Evolutionary conservation across 768 basidiomycete species (phyloP).

Genomic region (Phlegmacium glaucopus): DNA sequence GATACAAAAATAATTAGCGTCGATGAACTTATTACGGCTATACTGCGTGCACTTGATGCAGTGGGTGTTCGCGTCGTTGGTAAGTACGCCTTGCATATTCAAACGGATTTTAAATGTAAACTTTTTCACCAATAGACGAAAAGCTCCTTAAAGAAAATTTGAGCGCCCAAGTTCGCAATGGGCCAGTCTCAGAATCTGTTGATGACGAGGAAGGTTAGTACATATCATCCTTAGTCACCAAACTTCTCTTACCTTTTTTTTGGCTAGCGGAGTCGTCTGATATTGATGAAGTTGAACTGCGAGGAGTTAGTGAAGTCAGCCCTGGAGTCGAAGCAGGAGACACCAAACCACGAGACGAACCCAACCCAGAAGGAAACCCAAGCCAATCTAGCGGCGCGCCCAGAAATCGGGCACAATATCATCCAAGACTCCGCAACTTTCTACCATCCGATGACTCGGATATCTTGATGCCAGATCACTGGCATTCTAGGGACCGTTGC

Average conservation of each 20-base stretch:
- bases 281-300: background rate
- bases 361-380: no score
- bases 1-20: background rate
- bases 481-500: background rate
- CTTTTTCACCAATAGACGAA: background rate
- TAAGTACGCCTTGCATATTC: background rate
- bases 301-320: no score
- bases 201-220: no score
- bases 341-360: no score
- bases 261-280: background rate
- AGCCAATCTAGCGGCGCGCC: no score
- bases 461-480: no score
- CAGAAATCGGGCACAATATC: no score
- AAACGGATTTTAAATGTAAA: no score
- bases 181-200: no score
- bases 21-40: background rate
- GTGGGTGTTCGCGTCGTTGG: background rate
- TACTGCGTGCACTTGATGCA: background rate
- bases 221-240: background rate
- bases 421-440: no score
- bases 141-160: background rate
- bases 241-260: background rate
- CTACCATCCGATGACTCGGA: no score
- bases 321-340: no score
- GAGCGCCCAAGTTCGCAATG: background rate